These are phyloP conservation scores for Alternaria infectoria DNA, from an alignment of 2,329 filamentous ascomycete species.

Conservation along the genomic window DNA sequence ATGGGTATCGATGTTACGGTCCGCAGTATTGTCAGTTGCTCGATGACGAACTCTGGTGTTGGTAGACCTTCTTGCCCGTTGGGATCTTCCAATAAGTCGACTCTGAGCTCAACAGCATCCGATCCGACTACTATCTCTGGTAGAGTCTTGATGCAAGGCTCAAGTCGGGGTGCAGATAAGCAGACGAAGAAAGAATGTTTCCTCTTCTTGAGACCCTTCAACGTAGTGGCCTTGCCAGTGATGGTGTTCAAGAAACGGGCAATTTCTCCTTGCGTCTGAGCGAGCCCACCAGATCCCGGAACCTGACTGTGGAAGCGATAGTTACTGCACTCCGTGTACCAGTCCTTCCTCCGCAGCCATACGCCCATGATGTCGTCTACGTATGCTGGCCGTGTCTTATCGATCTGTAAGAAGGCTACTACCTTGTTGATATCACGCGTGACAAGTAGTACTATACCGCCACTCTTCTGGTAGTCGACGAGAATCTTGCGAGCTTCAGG, in stretches of 20 bases:
- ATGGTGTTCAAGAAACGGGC: constrained; percentile 73
- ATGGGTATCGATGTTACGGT: constrained; percentile 76
- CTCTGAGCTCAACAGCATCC: constrained; percentile 92
- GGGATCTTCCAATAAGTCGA: constrained; percentile 83
- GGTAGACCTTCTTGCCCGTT: constrained; percentile 63
- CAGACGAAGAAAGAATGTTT: constrained; percentile 89
- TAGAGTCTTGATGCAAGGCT: constrained; percentile 67
- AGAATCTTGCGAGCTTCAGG: constrained; percentile 79
- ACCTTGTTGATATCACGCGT: constrained; percentile 87
- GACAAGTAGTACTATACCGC: constrained; percentile 85
- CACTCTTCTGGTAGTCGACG: constrained; percentile 71
- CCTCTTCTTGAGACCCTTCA: constrained; percentile 68
- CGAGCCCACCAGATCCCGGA: constrained; percentile 57
- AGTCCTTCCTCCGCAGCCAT: constrained; percentile 85
- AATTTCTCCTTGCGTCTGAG: constrained; percentile 70
- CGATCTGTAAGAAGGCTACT: constrained; percentile 84
- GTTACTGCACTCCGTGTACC: constrained; percentile 93
- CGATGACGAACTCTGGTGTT: constrained; percentile 75
- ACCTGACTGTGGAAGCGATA: constrained; percentile 88
- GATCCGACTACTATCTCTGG: constrained; percentile 79
- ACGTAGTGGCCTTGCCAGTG: constrained; percentile 62
- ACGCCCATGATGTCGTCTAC: constrained; percentile 91
- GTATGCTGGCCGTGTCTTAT: constrained; percentile 91
- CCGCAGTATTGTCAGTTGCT: constrained; percentile 81
- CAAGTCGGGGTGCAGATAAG: constrained; percentile 79